phyloP scores from a whole-genome alignment of 108 stramenopile genomes.

The Schizochytrium sp. region DNA sequence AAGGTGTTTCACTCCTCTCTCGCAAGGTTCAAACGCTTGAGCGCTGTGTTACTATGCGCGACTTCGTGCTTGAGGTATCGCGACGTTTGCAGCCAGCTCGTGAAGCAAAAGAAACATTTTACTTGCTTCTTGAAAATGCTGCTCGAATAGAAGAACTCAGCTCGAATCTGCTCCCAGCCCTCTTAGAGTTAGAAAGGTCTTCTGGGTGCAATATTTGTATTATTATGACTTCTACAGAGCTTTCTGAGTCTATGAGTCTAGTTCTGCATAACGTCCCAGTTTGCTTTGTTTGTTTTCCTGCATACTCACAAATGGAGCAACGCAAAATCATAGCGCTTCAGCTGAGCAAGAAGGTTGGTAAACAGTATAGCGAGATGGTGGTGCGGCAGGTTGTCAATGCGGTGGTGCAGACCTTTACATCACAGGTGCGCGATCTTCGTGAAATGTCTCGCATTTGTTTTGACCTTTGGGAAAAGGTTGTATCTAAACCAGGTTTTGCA shows the following conservation, averaged over 20 bases:
- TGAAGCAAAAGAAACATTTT: neutral
- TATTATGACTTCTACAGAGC: neutral
- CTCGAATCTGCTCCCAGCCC: neutral
- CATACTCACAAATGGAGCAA: slow-evolving; percentile 48
- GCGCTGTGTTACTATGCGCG: neutral
- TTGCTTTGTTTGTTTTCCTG: slow-evolving; percentile 7
- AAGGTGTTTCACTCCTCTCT: neutral
- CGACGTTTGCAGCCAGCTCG: slow-evolving; percentile 1
- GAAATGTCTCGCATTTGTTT: slow-evolving; percentile 38
- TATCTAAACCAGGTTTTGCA: neutral
- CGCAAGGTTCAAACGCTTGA: neutral
- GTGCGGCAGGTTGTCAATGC: neutral
- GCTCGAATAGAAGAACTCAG: neutral
- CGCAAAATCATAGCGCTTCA: neutral
- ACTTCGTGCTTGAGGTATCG: neutral
- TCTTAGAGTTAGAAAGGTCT: neutral
- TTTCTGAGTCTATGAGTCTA: neutral
- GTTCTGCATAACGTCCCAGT: neutral
- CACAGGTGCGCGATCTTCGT: slow-evolving; percentile 20
- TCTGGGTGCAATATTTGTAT: slow-evolving; percentile 16
- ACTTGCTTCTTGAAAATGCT: neutral
- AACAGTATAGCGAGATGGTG: neutral
- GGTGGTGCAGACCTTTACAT: slow-evolving; percentile 11
- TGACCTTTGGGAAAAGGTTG: neutral
- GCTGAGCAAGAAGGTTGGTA: neutral